Evolutionary conservation across 2,329 filamentous ascomycete species (phyloP).

Genomic region (Rutstroemia sydowiana): DNA sequence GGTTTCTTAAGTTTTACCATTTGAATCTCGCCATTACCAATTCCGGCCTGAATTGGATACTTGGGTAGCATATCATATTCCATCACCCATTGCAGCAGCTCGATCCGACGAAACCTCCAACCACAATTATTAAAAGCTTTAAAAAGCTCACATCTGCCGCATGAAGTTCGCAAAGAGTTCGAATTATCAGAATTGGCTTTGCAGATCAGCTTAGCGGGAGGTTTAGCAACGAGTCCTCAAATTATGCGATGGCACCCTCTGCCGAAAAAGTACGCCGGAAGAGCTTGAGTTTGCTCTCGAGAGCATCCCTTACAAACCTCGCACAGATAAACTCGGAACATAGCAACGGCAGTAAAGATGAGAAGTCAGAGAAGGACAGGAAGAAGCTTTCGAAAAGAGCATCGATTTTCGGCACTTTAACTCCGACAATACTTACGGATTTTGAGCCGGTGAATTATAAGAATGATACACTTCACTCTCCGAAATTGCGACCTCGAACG

Average conservation of each 20-base stretch:
- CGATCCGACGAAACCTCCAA: slow-evolving; percentile 6
- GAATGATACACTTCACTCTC: slow-evolving; percentile 18
- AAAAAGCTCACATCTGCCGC: slow-evolving; percentile 7
- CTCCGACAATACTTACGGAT: slow-evolving; percentile 11
- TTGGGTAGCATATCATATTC: neutral
- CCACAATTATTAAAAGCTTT: neutral
- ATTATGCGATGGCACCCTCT: slow-evolving; percentile 23
- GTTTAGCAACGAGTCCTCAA: slow-evolving; percentile 7
- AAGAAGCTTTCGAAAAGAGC: slow-evolving; percentile 25
- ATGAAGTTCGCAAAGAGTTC: slow-evolving; percentile 1
- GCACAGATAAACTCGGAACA: slow-evolving; percentile 25
- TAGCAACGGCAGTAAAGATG: slow-evolving; percentile 10
- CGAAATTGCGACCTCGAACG: slow-evolving; percentile 23
- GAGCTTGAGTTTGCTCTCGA: slow-evolving; percentile 27
- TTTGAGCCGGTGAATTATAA: slow-evolving; percentile 12
- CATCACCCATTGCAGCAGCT: slow-evolving; percentile 6
- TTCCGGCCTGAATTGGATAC: slow-evolving; percentile 7
- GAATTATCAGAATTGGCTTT: slow-evolving; percentile 5
- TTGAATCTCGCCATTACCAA: neutral
- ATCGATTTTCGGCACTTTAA: slow-evolving; percentile 24
- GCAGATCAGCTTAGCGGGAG: slow-evolving; percentile 7
- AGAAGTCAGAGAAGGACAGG: slow-evolving; percentile 23
- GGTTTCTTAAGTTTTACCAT: neutral
- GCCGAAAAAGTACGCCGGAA: slow-evolving; percentile 22
- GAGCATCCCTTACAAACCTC: slow-evolving; percentile 18